Evolutionary conservation across 2,329 filamentous ascomycete species (phyloP), one percentile per base, ranked within the genome.

Genomic region (Hypoxylon sp.): DNA sequence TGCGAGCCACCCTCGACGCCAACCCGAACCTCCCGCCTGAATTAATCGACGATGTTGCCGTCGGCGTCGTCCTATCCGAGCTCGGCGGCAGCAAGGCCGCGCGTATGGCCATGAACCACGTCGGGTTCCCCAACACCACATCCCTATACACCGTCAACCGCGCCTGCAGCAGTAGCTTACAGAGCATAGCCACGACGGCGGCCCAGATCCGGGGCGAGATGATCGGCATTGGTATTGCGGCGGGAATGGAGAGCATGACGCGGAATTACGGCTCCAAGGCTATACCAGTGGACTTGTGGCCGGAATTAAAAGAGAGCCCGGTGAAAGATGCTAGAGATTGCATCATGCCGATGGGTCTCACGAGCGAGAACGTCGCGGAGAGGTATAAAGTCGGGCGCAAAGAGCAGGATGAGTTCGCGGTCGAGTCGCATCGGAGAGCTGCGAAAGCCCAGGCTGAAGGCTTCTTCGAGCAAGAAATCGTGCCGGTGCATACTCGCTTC

Each of bases 241-340:
- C 89, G 2, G 92, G 92, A 20, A 96, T 95, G 89, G 92, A 97
- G 80, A 93, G 88, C 74, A 97, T 97, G 92, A 96, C 90, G 58
- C 77, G 88, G 60, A 96, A 96, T 74, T 97, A 97, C 72, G 91
- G 87, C 41, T 84, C 78, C 17, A 78, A 85, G 49, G 92, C 92
- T n/a, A 94, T 97, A 31, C 92, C 92, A 0, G 86, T 85, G 0
- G 83, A 91, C 57, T 73, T 91, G 7, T 96, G 91, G 90, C 85
- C 88, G 0, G 85, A 81, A 41, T 74, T 96, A 54, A 82, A 77
- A 63, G 80, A 87, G 1, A 85, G 80, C 3, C 72, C 74, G 1
- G 79, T 81, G 7, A 79, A 87, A 65, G 86, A 95, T 57, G 89
- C 89, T 3, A 76, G 81, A 30, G 92, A 96, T 69, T 96, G 92